Conservation (phyloP, 176 grass and related monocot genomes). For the Raddia distichophylla region DNA sequence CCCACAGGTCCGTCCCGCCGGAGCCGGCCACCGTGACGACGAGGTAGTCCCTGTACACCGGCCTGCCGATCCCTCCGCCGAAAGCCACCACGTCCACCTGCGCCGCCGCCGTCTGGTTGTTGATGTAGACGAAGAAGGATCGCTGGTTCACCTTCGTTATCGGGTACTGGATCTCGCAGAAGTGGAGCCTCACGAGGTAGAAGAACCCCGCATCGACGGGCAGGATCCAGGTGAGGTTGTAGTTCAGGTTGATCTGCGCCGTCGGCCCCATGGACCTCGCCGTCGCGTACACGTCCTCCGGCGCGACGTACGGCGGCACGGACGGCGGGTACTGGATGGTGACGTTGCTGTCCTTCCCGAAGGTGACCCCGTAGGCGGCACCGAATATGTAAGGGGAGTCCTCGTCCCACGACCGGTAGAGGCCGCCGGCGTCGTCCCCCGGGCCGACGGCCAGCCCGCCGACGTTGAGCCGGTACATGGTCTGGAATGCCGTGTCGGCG, state of each 20-base stretch:
- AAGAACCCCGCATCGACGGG: conserved; percentile 51
- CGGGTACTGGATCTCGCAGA: conserved; percentile 64
- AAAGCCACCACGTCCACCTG: conserved; percentile 16
- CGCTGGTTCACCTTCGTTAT: conserved; percentile 43
- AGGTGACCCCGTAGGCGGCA: conserved; percentile 31
- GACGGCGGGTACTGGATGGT: conserved; percentile 29
- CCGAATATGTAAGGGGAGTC: conserved; percentile 40
- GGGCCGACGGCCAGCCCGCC: conserved; percentile 19
- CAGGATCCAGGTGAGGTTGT: conserved; percentile 59
- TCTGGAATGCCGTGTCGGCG: conserved; percentile 42
- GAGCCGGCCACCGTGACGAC: neutral
- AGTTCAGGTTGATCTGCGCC: conserved; percentile 44
- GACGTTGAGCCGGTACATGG: conserved; percentile 57
- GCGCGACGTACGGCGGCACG: conserved; percentile 31
- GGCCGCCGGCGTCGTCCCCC: conserved; percentile 1
- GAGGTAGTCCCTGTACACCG: conserved; percentile 42
- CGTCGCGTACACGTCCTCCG: conserved; percentile 42
- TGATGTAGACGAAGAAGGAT: conserved; percentile 46
- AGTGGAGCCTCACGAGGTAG: conserved; percentile 52
- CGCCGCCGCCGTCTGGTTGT: conserved; percentile 44
- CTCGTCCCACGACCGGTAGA: conserved; percentile 37
- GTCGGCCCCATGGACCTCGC: conserved; percentile 51
- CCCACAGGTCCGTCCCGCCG: conserved; percentile 47
- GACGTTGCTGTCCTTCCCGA: conserved; percentile 42
- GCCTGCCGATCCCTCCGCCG: conserved; percentile 30